phyloP scores from a whole-genome alignment of 495 filamentous ascomycete species.

The Xylaria flabelliformis region DNA sequence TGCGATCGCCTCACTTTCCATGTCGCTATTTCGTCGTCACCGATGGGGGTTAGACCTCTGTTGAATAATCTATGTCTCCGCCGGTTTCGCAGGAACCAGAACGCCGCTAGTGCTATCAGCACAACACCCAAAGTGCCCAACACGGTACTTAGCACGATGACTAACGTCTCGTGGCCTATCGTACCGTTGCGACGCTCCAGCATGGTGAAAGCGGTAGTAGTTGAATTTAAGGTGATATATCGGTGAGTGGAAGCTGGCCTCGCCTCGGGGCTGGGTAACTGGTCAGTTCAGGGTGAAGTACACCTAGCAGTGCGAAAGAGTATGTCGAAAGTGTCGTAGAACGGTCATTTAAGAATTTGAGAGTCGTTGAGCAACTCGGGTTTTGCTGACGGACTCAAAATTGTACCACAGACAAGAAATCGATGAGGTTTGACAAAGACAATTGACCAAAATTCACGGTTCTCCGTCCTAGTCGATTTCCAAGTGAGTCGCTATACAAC shows the following conservation, averaged over 20 bases:
- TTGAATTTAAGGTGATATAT: conserved; percentile 11
- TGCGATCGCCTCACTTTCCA: conserved; percentile 48
- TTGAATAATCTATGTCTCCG: conserved; percentile 47
- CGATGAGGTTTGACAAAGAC: background rate
- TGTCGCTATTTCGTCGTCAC: conserved; percentile 59
- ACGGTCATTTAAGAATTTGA: background rate
- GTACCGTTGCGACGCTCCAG: conserved; percentile 24
- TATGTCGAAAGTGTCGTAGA: background rate
- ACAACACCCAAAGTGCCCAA: conserved; percentile 46
- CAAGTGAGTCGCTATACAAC: background rate
- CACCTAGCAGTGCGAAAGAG: background rate
- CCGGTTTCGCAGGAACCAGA: conserved; percentile 42
- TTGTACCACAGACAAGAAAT: background rate
- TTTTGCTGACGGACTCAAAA: background rate
- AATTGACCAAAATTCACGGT: background rate
- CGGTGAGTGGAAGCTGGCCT: background rate
- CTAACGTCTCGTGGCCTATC: conserved; percentile 39
- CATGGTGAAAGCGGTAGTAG: conserved; percentile 17
- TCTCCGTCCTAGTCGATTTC: background rate
- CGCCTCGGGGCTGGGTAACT: background rate
- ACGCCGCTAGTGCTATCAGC: conserved; percentile 40
- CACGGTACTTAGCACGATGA: conserved; percentile 52
- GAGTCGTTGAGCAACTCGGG: conserved; percentile 14
- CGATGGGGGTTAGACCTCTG: conserved; percentile 55
- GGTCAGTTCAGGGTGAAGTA: background rate